Evolutionary conservation across 106 monocot species (phyloP).

Genomic region (Dendrobium huoshanense): DNA sequence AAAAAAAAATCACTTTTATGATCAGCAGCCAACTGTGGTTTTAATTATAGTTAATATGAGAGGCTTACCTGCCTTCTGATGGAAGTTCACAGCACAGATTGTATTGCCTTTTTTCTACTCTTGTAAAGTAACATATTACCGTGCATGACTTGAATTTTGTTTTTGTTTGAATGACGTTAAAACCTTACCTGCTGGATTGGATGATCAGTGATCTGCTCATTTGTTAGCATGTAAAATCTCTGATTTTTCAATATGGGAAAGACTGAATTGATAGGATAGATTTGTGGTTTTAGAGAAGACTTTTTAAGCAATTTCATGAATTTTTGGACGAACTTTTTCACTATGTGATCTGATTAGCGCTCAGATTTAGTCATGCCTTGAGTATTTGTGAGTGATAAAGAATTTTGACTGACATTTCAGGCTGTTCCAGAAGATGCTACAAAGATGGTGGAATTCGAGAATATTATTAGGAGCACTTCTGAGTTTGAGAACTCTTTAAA

Average conservation of each 20-base stretch:
- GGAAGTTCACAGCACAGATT: no score
- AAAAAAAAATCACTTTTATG: no score
- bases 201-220: background rate
- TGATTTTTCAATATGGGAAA: background rate
- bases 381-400: background rate
- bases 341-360: background rate
- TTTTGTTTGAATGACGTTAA: no score
- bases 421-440: slow-evolving; percentile 85
- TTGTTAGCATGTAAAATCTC: background rate
- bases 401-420: slow-evolving; percentile 21
- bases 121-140: no score
- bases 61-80: no score
- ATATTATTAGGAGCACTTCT: slow-evolving; percentile 50
- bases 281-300: background rate
- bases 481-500: slow-evolving; percentile 74
- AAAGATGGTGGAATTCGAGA: slow-evolving; percentile 68
- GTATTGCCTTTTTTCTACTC: no score
- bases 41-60: no score
- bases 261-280: background rate
- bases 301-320: background rate
- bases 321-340: background rate
- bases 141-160: no score
- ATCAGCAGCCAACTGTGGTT: no score
- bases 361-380: background rate
- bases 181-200: background rate